Evolutionary conservation across 345 rosid genomes (phyloP), one percentile per base, ranked within the genome.

Genomic region (Eucalyptus marginata): DNA sequence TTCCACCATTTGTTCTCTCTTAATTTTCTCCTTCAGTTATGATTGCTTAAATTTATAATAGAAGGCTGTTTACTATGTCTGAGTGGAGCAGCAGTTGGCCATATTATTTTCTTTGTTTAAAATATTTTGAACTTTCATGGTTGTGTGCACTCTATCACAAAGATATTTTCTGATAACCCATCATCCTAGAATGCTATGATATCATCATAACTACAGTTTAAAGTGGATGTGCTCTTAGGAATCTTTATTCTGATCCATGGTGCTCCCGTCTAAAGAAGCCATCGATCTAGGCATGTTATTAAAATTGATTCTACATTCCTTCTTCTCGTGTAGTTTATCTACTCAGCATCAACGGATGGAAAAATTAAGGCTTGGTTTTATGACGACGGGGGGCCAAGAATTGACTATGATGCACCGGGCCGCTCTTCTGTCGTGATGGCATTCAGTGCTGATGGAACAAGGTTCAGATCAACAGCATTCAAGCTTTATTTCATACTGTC

Each of bases 291-390:
- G 80, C 80, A 33, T 27, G 5, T 22, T 3, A 20, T 50, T 86
- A 58, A 49, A 68, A 33, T 68, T 4, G 24, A 68, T 68, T 18
- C 0, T 36, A 66, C 33, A 31, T 14, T 25, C 5, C 54, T 36
- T 49, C 22, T 68, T 17, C 85, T 68, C 71, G 54, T 92, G 66
- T 91, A 95, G 97, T 96, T 95, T 86, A 93, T 96, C 89, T 96
- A 94, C 92, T 94, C 98, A 88, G 94, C 98, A 13, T 94, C 98
- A 46, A 90, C 92, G 62, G 97, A 96, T 91, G 98, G 98, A 91
- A 95, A 95, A 93, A 93, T 95, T 86, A 95, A 96, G 91, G 95
- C 95, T 86, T 96, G 98, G 97, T 49, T 96, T 91, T 95, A 93
- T 92, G 97, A 93, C 89, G 87, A 91, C 83, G 0, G 87, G 90